These are phyloP conservation scores for Termitomyces sp. DNA, from an alignment of 768 basidiomycete genomes.

Conservation along the genomic window DNA sequence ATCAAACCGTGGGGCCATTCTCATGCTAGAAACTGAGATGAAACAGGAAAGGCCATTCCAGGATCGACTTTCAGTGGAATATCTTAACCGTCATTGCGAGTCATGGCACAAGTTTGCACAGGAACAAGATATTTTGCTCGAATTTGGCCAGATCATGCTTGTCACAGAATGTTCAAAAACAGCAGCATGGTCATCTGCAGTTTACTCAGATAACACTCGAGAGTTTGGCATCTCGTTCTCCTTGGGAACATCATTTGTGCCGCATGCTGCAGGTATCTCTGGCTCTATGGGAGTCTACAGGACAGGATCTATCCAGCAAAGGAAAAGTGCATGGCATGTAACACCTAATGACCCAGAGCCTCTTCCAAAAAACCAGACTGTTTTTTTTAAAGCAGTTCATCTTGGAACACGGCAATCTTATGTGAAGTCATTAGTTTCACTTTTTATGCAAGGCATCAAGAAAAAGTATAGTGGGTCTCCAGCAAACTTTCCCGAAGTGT, in stretches of 20 bases:
- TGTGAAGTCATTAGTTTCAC: background rate
- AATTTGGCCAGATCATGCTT: conserved; percentile 16
- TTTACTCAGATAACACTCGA: conserved; percentile 11
- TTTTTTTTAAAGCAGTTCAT: conserved; percentile 14
- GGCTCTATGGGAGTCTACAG: background rate
- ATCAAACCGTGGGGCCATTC: conserved; percentile 11
- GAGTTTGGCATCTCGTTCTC: conserved; percentile 14
- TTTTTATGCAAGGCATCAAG: background rate
- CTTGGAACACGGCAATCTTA: conserved; percentile 6
- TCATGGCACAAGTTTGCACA: conserved; percentile 15
- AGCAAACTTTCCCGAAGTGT: background rate
- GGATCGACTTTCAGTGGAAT: conserved; percentile 1
- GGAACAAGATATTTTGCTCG: background rate
- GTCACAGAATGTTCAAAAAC: conserved; percentile 17
- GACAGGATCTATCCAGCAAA: background rate
- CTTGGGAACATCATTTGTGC: background rate
- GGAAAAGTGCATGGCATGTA: background rate
- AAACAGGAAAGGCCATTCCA: conserved; percentile 6
- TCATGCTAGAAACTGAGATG: conserved; percentile 13
- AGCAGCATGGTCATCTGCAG: conserved; percentile 15
- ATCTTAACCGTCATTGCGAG: conserved; percentile 6
- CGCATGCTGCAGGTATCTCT: background rate
- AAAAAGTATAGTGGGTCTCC: background rate
- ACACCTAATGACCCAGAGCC: background rate
- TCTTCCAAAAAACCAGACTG: conserved; percentile 10